phyloP scores from a whole-genome alignment of 192 early-diverging fungal genomes.

The Diversispora eburnea region DNA sequence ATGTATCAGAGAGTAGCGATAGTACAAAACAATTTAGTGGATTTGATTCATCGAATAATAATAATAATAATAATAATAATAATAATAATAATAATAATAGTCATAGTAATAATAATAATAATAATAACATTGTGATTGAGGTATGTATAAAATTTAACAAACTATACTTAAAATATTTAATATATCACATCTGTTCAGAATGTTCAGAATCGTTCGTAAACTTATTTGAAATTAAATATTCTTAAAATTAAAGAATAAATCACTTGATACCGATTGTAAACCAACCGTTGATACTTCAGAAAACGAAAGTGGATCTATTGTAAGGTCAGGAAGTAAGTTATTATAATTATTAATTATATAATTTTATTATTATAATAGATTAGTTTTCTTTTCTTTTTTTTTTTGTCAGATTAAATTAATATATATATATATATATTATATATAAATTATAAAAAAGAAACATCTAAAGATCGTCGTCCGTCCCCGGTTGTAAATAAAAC shows the following conservation, averaged over 20 bases:
- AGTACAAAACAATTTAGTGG: not conserved
- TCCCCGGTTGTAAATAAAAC: slow-evolving; percentile 41
- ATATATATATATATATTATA: too few relatives aligned
- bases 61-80: too few relatives aligned
- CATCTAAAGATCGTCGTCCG: slow-evolving; percentile 4
- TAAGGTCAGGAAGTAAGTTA: not conserved
- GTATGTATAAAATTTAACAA: too few relatives aligned
- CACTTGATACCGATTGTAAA: slow-evolving; percentile 6
- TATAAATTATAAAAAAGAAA: too few relatives aligned
- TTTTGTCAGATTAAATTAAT: not conserved
- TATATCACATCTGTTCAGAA: too few relatives aligned
- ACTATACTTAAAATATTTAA: too few relatives aligned
- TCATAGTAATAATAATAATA: too few relatives aligned
- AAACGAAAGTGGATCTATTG: not conserved
- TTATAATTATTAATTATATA: not conserved
- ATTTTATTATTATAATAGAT: not conserved
- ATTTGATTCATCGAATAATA: not conserved
- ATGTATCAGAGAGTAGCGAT: not conserved
- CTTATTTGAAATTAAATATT: too few relatives aligned
- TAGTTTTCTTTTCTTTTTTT: not conserved
- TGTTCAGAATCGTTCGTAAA: too few relatives aligned
- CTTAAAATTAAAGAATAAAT: not conserved
- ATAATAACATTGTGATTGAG: too few relatives aligned
- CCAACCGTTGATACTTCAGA: not conserved
- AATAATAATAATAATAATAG: too few relatives aligned